A percentile compares a stretch with the other conserved stretches of the same genome.
Evolutionary conservation across 1,284 basidiomycete species (phyloP).

Genomic region (Volvariella surrecta): DNA sequence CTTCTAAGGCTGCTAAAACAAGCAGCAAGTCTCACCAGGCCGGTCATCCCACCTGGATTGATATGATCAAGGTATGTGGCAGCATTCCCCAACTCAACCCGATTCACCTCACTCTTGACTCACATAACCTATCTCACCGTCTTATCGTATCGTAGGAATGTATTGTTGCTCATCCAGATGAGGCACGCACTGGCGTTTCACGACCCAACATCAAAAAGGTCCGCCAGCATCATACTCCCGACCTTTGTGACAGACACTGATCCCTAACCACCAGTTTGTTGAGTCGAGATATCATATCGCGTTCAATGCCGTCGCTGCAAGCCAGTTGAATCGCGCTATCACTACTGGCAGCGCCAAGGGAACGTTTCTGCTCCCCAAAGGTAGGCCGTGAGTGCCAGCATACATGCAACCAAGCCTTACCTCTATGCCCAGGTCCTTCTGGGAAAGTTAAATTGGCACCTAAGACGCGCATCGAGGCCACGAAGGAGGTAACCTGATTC

Average conservation of each 20-base stretch:
- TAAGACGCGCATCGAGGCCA: slow-evolving; percentile 43
- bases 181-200: slow-evolving; percentile 80
- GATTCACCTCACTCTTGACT: slow-evolving; percentile 2
- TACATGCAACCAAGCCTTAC: slow-evolving; percentile 1
- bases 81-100: slow-evolving; percentile 8
- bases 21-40: slow-evolving; percentile 30
- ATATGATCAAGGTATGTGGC: slow-evolving; percentile 67
- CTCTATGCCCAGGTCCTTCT: slow-evolving; percentile 40
- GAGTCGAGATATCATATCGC: slow-evolving; percentile 75
- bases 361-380: slow-evolving; percentile 82
- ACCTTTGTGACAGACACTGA: not conserved
- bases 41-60: slow-evolving; percentile 62
- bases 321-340: slow-evolving; percentile 80
- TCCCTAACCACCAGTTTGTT: slow-evolving; percentile 36
- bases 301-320: slow-evolving; percentile 70
- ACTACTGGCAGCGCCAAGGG: slow-evolving; percentile 72
- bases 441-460: slow-evolving; percentile 85
- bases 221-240: slow-evolving; percentile 7
- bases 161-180: slow-evolving; percentile 67
- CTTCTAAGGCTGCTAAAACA: slow-evolving; percentile 13
- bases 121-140: slow-evolving; percentile 4
- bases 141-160: slow-evolving; percentile 52
- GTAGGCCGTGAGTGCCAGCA: slow-evolving; percentile 26
- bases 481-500: slow-evolving; percentile 11
- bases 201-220: slow-evolving; percentile 92